Conservation (phyloP, 345 rosid genomes). For the Salix koriyanagi region DNA sequence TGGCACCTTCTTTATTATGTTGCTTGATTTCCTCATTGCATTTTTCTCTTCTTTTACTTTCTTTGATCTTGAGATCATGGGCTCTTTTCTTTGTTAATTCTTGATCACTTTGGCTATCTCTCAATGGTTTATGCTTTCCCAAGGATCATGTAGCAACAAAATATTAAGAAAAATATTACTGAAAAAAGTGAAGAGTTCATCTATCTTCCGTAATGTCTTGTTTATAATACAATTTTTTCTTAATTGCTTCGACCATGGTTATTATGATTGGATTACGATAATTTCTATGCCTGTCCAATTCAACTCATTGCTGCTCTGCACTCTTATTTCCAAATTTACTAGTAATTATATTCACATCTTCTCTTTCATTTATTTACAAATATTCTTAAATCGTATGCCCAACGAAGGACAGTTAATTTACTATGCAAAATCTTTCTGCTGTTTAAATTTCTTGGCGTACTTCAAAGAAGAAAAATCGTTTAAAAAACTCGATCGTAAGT, state of each 20-base stretch:
- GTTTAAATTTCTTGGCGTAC: neutral
- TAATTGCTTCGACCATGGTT: slow-evolving; percentile 8
- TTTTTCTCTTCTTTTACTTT: slow-evolving; percentile 1
- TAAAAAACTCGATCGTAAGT: neutral
- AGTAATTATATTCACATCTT: neutral
- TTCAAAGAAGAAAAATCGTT: neutral
- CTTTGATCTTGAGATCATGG: slow-evolving; percentile 7
- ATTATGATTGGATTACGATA: neutral
- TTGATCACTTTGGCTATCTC: slow-evolving; percentile 24
- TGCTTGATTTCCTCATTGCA: slow-evolving; percentile 3
- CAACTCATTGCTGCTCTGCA: neutral
- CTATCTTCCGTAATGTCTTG: neutral
- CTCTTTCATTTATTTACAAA: neutral
- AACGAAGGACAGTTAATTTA: neutral
- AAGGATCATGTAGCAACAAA: slow-evolving; percentile 29
- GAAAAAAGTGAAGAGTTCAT: neutral
- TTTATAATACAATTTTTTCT: neutral
- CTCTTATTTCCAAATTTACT: neutral
- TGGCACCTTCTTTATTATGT: slow-evolving; percentile 16
- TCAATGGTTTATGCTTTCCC: slow-evolving; percentile 15
- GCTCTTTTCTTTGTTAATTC: slow-evolving; percentile 16
- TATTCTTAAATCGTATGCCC: neutral
- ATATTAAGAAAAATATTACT: slow-evolving; percentile 2
- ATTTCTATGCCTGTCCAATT: neutral
- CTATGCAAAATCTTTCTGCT: neutral